Conservation (phyloP, 2,329 filamentous ascomycete genomes). For the Beauveria sp. region DNA sequence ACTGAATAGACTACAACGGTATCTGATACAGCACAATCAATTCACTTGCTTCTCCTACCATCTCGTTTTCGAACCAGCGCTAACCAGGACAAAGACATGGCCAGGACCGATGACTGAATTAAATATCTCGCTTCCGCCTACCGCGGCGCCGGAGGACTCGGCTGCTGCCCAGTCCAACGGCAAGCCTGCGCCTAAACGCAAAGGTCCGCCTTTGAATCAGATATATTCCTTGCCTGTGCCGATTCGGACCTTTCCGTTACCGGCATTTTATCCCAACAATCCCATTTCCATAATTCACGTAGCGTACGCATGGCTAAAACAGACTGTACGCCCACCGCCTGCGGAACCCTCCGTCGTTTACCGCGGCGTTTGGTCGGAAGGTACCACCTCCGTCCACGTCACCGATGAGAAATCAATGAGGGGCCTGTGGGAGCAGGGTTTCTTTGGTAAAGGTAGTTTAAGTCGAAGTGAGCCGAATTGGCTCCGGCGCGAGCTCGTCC, state of each 20-base stretch:
- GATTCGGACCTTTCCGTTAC: conserved; percentile 73
- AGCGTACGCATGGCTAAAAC: conserved; percentile 66
- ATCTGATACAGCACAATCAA: conserved; percentile 59
- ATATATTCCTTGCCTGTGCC: conserved; percentile 79
- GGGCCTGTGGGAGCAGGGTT: conserved; percentile 91
- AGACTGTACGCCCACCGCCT: conserved; percentile 59
- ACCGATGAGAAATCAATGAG: conserved; percentile 68
- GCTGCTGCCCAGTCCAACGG: conserved; percentile 16
- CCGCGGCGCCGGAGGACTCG: conserved; percentile 15
- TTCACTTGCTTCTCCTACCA: not conserved
- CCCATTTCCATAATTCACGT: conserved; percentile 81
- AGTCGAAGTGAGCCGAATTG: conserved; percentile 94
- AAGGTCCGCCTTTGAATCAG: conserved; percentile 48
- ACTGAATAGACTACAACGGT: conserved; percentile 87
- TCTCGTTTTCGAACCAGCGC: conserved; percentile 12
- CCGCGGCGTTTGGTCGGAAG: conserved; percentile 69
- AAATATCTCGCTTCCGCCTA: not conserved
- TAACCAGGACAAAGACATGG: not conserved
- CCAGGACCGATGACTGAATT: conserved; percentile 3
- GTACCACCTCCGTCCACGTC: conserved; percentile 77
- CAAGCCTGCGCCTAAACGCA: conserved; percentile 21
- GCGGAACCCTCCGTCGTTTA: conserved; percentile 59
- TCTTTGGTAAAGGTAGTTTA: conserved; percentile 89
- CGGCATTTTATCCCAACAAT: conserved; percentile 84
- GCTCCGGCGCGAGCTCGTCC: conserved; percentile 74